Conservation (phyloP, 2,329 filamentous ascomycete species). For the Xylaria multiplex region DNA sequence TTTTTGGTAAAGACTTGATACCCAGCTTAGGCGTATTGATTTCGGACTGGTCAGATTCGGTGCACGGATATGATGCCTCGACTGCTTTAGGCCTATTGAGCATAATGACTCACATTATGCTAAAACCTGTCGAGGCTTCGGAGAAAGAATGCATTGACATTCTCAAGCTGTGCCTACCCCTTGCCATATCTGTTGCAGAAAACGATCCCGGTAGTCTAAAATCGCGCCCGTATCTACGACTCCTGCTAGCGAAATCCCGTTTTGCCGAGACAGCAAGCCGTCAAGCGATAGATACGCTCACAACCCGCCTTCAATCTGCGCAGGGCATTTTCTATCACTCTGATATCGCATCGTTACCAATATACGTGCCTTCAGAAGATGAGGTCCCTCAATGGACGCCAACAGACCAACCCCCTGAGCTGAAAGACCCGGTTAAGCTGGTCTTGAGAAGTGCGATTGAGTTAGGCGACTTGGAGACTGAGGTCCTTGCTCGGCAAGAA, state of each 20-base stretch:
- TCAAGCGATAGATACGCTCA: slow-evolving; percentile 24
- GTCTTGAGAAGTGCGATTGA: slow-evolving; percentile 31
- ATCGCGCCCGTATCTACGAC: slow-evolving; percentile 37
- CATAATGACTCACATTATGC: slow-evolving; percentile 35
- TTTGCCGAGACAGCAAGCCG: slow-evolving; percentile 31
- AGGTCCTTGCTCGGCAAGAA: slow-evolving; percentile 33
- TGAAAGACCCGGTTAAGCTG: slow-evolving; percentile 29
- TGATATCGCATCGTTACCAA: slow-evolving; percentile 31
- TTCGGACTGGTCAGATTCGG: slow-evolving; percentile 37
- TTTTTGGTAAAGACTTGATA: slow-evolving; percentile 27
- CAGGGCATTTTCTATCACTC: slow-evolving; percentile 24
- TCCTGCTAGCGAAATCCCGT: slow-evolving; percentile 38
- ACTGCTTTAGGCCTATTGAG: slow-evolving; percentile 39
- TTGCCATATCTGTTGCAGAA: slow-evolving; percentile 37
- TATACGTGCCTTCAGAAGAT: slow-evolving; percentile 33
- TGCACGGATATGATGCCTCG: slow-evolving; percentile 35
- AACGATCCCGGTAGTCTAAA: slow-evolving; percentile 37
- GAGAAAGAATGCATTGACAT: slow-evolving; percentile 27
- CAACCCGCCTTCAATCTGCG: slow-evolving; percentile 25
- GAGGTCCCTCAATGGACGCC: slow-evolving; percentile 40
- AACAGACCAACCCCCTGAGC: slow-evolving; percentile 25
- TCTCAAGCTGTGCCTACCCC: slow-evolving; percentile 29
- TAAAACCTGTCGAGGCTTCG: slow-evolving; percentile 23
- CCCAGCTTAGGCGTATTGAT: slow-evolving; percentile 28
- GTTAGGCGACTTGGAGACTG: slow-evolving; percentile 37